Evolutionary conservation across 345 rosid species (phyloP), one percentile per base, ranked within the genome.

Genomic region (Crucihimalaya himalaica): DNA sequence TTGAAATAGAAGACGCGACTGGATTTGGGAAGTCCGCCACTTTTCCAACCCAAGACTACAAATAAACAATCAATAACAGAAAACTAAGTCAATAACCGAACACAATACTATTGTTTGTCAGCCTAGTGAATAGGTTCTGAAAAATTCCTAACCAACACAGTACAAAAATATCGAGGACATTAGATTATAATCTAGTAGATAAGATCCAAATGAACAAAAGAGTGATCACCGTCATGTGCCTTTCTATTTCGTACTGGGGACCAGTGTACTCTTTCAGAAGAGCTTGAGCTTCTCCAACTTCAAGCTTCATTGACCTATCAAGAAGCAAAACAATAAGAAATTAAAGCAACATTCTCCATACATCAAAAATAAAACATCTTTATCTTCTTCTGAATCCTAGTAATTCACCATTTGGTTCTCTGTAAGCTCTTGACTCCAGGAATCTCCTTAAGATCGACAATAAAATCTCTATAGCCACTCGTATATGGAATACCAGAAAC

Each of bases 1-100:
- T 87, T 54, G 98, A 93, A 79, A 93, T 93, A 48, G 97, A 90
- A 71, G 96, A 93, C 25, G 97, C 98, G 14, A 89, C 86, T 5
- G 96, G 96, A 81, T 89, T 85, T 58, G 97, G 96, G 42, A 80
- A 86, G 74, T 89, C 93, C 9, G 88, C 84, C 63, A 87, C 72
- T 76, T 81, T 89, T 70, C 87, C 97, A 71, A 89, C 92, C 82
- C 83, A 87, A 34, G 90, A 87, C 98, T 93, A 85, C 84, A 84
- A 68, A 58, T 16, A n/a, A 48, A 65, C 55, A 57, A 57, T 16
- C 6, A 2, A 64, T 4, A 48, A 39, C 75, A 68, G 59, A 11
- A 39, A 55, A 27, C 53, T 5, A 64, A 77, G 47, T 70, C 66
- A 71, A 56, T 63, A 70, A 28, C 39, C 8, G 0, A n/a, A 47